A percentile compares a stretch with the other conserved stretches of the same genome.
phyloP scores from a whole-genome alignment of 331 rosid species.

The Telfairia occidentalis region DNA sequence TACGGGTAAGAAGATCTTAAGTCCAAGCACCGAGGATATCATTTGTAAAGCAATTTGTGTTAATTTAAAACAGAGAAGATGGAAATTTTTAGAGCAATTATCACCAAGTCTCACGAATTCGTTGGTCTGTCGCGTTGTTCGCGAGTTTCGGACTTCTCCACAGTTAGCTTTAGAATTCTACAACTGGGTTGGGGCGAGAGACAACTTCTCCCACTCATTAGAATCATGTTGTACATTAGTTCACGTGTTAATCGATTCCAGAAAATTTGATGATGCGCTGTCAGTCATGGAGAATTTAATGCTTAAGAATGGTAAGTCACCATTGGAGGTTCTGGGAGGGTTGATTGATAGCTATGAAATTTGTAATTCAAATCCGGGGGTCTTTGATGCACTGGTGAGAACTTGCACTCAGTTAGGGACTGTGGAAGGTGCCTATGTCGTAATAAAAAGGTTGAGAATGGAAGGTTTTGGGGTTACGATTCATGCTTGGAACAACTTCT shows the following conservation, averaged over 20 bases:
- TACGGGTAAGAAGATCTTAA: constrained; percentile 27
- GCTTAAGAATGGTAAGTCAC: constrained; percentile 14
- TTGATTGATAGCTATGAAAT: constrained; percentile 23
- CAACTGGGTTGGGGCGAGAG: constrained; percentile 26
- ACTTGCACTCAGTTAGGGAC: constrained; percentile 32
- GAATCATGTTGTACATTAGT: constrained; percentile 32
- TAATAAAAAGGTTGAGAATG: constrained; percentile 24
- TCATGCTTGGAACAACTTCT: constrained; percentile 56
- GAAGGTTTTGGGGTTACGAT: constrained; percentile 24
- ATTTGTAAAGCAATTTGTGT: constrained; percentile 38
- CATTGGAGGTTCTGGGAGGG: constrained; percentile 37
- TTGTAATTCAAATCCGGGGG: constrained; percentile 28
- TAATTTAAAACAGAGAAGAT: constrained; percentile 36
- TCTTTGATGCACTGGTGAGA: constrained; percentile 51
- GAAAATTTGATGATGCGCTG: constrained; percentile 37
- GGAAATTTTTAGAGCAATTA: constrained; percentile 35
- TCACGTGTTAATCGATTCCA: constrained; percentile 36
- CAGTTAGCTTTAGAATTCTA: constrained; percentile 39
- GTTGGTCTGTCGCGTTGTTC: constrained; percentile 30
- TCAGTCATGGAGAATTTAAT: constrained; percentile 28
- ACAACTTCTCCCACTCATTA: constrained; percentile 19
- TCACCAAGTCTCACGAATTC: constrained; percentile 29
- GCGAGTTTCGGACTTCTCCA: constrained; percentile 31
- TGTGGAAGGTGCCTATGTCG: constrained; percentile 37
- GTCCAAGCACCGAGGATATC: constrained; percentile 33